Percentiles rank a stretch among this genome's conserved stretches.
Conservation (phyloP, 148 eudicot species). For the Oxyria digyna region DNA sequence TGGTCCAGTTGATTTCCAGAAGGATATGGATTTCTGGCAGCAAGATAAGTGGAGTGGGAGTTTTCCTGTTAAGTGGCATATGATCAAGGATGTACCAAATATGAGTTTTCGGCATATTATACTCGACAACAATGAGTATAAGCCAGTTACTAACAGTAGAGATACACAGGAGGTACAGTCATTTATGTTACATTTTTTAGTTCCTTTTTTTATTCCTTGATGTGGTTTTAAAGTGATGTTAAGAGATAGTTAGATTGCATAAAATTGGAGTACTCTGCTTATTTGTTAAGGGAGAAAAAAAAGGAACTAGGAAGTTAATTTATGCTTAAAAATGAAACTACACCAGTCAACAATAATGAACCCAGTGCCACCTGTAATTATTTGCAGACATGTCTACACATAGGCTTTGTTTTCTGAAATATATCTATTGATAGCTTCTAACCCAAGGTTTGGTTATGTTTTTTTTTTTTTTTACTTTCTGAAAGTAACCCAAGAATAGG, state of each 20-base stretch:
- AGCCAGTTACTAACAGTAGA: conserved; percentile 95
- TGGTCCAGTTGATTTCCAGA: conserved; percentile 75
- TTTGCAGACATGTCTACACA: neutral
- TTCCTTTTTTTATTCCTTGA: neutral
- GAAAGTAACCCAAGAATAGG: neutral
- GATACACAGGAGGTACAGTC: conserved; percentile 85
- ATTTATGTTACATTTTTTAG: neutral
- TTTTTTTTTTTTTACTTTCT: too few species aligned
- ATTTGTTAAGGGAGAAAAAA: neutral
- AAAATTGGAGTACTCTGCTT: neutral
- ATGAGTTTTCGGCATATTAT: conserved; percentile 76
- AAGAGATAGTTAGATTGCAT: neutral
- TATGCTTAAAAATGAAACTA: neutral
- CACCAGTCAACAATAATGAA: too few species aligned
- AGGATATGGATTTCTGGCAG: conserved; percentile 99
- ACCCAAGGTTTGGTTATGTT: neutral
- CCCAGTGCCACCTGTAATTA: neutral
- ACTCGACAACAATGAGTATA: conserved; percentile 87
- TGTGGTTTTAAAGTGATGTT: neutral
- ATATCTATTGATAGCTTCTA: neutral
- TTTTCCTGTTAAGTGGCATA: conserved; percentile 96
- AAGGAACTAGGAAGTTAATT: neutral
- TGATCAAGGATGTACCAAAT: conserved; percentile 86
- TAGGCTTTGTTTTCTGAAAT: neutral
- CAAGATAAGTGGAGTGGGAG: conserved; percentile 99